Evolutionary conservation across 202 grass and related monocot species (phyloP), one percentile per base, ranked within the genome.

Genomic region (Setaria viridis): DNA sequence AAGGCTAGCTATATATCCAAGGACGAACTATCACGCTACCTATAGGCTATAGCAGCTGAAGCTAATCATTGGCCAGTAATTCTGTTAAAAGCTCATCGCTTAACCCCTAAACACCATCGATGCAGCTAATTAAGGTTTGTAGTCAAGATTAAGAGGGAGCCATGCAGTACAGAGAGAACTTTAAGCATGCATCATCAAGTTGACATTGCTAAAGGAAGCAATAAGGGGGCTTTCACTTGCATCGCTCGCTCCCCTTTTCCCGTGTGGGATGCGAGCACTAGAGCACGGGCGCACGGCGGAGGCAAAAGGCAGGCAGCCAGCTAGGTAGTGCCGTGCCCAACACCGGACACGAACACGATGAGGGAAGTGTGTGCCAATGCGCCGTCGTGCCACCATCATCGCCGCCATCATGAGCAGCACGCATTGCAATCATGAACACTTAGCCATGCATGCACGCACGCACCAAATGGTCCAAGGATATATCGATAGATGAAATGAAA

Each of bases 241-340:
- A 55, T 35, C 12, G 20, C 17, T 55, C 4, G 15, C 3, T 51
- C 70, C 59, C 15, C 86, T 78, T 88, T 88, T 83, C 14, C n/a
- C 86, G 80, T 77, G 64, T 88, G 79, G 54, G 86, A 78, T 78
- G 68, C 53, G 54, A 83, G 86, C 86, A 78, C 64, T 88, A 70
- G 17, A 35, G 34, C 34, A 35, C 34, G 34, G 34, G 3, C 34
- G 34, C 19, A 14, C 16, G 16, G 54, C 9, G 11, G 47, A 11
- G 16, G 17, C 17, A 57, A n/a, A 9, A 57, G 19, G 6, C 17
- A 17, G 19, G 19, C 5, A 57, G 17, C 17, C 19, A 57, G 17
- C 17, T 6, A n/a, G 4, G 15, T 81, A 82, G 88, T 82, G 82
- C 77, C 70, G 76, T 33, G 39, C 60, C 77, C 82, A 89, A 76